A percentile compares a stretch with the other conserved stretches of the same genome.
Evolutionary conservation across 2,329 filamentous ascomycete genomes (phyloP).

Genomic region (Aquanectria penicillioides): DNA sequence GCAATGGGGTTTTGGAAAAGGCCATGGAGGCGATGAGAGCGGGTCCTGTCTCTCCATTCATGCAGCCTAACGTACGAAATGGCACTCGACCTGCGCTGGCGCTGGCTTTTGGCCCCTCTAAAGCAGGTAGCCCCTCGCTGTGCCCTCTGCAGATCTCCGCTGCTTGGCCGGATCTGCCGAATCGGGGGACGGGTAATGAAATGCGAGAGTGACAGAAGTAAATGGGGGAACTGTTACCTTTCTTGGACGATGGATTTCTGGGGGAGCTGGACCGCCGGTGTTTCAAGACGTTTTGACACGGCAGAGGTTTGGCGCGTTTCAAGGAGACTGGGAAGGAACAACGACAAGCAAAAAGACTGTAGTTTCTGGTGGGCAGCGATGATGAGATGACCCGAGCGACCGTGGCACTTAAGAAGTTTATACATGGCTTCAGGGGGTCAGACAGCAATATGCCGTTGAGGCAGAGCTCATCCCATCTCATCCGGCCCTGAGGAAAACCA

Average conservation of each 20-base stretch:
- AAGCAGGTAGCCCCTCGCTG: no score
- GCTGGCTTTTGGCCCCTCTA: no score
- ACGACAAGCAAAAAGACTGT: no score
- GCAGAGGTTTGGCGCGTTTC: background rate
- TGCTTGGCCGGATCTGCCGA: background rate
- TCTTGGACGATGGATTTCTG: background rate
- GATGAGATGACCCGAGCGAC: background rate
- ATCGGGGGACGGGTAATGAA: background rate
- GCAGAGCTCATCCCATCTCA: conserved; percentile 10
- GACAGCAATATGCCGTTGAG: background rate
- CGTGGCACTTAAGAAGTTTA: background rate
- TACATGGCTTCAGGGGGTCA: background rate
- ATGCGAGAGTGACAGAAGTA: background rate
- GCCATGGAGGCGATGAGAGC: background rate
- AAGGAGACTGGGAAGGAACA: no score
- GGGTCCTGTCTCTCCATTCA: conserved; percentile 1
- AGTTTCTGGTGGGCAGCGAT: background rate
- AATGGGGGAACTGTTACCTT: background rate
- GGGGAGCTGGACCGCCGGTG: no score
- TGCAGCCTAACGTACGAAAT: conserved; percentile 1
- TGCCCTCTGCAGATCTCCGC: no score
- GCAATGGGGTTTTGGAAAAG: no score
- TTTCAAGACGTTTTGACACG: no score
- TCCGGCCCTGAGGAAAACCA: conserved; percentile 20
- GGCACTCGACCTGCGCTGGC: background rate